Conservation (phyloP, 2,329 filamentous ascomycete species). For the Colletotrichum orbiculare region DNA sequence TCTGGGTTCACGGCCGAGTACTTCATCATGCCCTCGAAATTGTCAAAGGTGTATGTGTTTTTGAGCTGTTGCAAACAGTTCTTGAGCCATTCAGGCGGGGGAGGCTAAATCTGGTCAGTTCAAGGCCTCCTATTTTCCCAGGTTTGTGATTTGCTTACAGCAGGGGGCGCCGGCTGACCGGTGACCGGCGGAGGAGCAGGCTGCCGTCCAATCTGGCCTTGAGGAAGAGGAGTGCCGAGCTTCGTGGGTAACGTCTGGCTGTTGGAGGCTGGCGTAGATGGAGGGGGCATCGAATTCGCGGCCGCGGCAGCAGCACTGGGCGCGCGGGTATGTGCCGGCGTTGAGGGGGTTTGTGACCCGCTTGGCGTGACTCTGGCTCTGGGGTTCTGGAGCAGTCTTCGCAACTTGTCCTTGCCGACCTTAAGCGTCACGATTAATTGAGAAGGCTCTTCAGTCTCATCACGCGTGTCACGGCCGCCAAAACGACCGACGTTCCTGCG, state of each 20-base stretch:
- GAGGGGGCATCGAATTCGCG: constrained; percentile 49
- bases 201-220: constrained; percentile 72
- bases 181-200: constrained; percentile 72
- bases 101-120: constrained; percentile 66
- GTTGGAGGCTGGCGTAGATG: constrained; percentile 49
- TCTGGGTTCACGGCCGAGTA: constrained; percentile 82
- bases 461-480: constrained; percentile 71
- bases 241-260: constrained; percentile 36
- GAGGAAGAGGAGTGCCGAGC: constrained; percentile 48
- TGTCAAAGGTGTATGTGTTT: constrained; percentile 80
- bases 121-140: background rate
- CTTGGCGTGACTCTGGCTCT: constrained; percentile 38
- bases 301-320: constrained; percentile 43
- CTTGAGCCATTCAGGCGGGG: constrained; percentile 87
- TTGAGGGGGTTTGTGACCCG: constrained; percentile 46
- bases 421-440: constrained; percentile 79
- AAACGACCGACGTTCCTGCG: constrained; percentile 69
- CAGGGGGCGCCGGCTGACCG: constrained; percentile 64
- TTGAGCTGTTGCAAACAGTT: constrained; percentile 77
- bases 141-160: constrained; percentile 64
- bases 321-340: constrained; percentile 44
- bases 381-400: constrained; percentile 70
- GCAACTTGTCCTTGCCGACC: constrained; percentile 77
- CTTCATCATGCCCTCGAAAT: constrained; percentile 92
- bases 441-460: constrained; percentile 82